Evolutionary conservation across 768 basidiomycete genomes (phyloP).

Genomic region (Tulasnella sp.): DNA sequence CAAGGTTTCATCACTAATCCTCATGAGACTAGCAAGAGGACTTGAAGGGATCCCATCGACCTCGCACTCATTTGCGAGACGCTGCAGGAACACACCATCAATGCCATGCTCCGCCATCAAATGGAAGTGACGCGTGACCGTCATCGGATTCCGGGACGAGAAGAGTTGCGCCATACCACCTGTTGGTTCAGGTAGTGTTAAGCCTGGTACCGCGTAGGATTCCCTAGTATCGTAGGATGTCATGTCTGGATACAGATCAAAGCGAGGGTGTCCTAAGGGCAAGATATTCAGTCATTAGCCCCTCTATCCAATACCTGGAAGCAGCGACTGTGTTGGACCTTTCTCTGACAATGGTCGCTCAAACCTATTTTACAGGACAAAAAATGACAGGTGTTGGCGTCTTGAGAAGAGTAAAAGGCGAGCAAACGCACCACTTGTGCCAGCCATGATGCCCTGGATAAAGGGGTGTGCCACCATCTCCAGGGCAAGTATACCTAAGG

Average conservation of each 20-base stretch:
- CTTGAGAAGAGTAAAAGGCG: too few relatives aligned
- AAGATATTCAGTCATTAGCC: too few relatives aligned
- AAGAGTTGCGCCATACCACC: conserved; percentile 60
- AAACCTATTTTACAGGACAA: conserved; percentile 4
- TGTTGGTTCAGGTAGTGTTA: conserved; percentile 36
- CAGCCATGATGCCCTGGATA: conserved; percentile 62
- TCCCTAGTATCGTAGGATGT: conserved; percentile 60
- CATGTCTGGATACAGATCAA: conserved; percentile 71
- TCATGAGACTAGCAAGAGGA: conserved; percentile 44
- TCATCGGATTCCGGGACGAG: conserved; percentile 64
- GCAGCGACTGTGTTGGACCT: too few relatives aligned
- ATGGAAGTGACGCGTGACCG: conserved; percentile 58
- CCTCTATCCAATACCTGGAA: too few relatives aligned
- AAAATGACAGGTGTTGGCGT: conserved; percentile 33
- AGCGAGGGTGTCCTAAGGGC: conserved; percentile 58
- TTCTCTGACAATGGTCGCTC: conserved; percentile 33
- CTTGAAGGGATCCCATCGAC: conserved; percentile 29
- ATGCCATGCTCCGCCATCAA: conserved; percentile 80
- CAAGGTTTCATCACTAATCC: conserved; percentile 62
- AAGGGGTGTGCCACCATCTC: conserved; percentile 46
- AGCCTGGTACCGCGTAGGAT: conserved; percentile 56
- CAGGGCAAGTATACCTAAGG: conserved; percentile 57
- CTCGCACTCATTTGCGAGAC: conserved; percentile 61
- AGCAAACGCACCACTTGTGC: conserved; percentile 75
- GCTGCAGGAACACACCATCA: conserved; percentile 72